Evolutionary conservation across 192 early-diverging fungal genomes (phyloP).

Genomic region (Linnemannia exigua): DNA sequence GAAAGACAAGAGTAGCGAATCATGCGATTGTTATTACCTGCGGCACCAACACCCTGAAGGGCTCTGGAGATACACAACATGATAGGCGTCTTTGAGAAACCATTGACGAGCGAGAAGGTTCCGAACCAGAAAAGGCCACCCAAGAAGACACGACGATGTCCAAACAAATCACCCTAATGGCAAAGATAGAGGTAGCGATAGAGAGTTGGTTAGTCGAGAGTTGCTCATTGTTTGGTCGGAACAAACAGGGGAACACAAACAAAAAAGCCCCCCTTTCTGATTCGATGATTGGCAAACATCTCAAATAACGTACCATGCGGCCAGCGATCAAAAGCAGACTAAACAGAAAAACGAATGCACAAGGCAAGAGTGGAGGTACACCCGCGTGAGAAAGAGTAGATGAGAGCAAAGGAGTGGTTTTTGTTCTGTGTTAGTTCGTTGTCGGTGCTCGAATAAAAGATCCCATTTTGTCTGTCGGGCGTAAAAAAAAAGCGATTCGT

Average conservation of each 20-base stretch:
- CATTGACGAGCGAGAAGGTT: constrained; percentile 51
- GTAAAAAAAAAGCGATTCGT: background rate
- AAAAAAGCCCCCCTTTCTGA: background rate
- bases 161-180: constrained; percentile 57
- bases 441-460: background rate
- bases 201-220: background rate
- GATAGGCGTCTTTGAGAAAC: constrained; percentile 44
- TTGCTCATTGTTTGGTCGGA: background rate
- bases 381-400: constrained; percentile 6
- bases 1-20: too few species aligned
- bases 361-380: background rate
- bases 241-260: constrained; percentile 1
- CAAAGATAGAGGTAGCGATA: too few species aligned
- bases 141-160: constrained; percentile 56
- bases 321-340: constrained; percentile 47
- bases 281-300: background rate
- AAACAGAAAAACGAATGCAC: too few species aligned
- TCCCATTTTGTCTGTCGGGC: constrained; percentile 8
- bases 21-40: constrained; percentile 21
- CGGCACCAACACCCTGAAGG: constrained; percentile 57
- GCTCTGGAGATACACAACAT: constrained; percentile 59
- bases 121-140: constrained; percentile 50
- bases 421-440: background rate
- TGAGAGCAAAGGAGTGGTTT: background rate
- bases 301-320: constrained; percentile 39